Evolutionary conservation across 2,329 filamentous ascomycete species (phyloP).

Genomic region (Penicillium sumatraense): DNA sequence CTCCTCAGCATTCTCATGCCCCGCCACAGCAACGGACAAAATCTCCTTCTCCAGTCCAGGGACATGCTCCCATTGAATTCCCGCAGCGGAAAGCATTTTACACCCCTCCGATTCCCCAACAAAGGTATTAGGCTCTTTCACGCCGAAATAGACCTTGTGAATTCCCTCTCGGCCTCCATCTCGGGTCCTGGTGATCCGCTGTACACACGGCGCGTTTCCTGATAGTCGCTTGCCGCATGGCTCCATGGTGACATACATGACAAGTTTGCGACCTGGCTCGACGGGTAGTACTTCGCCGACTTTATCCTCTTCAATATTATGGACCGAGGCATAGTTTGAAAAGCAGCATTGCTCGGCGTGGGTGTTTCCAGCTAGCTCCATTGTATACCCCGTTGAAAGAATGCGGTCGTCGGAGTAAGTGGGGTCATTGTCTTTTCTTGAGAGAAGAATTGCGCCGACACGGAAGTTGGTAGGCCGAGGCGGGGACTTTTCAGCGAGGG

Average conservation of each 20-base stretch:
- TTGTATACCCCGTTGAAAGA: constrained; percentile 82
- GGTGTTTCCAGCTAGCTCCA: constrained; percentile 90
- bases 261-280: constrained; percentile 51
- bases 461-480: constrained; percentile 91
- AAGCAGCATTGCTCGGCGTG: constrained; percentile 96
- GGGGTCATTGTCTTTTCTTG: constrained; percentile 33
- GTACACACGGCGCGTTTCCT: constrained; percentile 63
- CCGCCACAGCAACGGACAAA: constrained; percentile 78
- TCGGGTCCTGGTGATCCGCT: constrained; percentile 69
- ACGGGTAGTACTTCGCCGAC: constrained; percentile 47
- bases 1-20: constrained; percentile 61
- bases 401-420: constrained; percentile 52
- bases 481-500: constrained; percentile 77
- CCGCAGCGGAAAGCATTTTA: constrained; percentile 69
- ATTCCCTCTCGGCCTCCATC: constrained; percentile 62
- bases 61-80: constrained; percentile 75
- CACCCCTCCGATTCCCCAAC: constrained; percentile 80
- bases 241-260: constrained; percentile 89
- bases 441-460: constrained; percentile 86
- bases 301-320: constrained; percentile 40
- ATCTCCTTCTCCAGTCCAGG: constrained; percentile 80
- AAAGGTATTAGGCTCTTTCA: constrained; percentile 88
- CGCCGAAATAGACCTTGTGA: constrained; percentile 80
- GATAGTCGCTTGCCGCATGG: constrained; percentile 52
- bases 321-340: constrained; percentile 61